Conservation (phyloP, 352 stramenopile species). For the Phytophthora multivora region DNA sequence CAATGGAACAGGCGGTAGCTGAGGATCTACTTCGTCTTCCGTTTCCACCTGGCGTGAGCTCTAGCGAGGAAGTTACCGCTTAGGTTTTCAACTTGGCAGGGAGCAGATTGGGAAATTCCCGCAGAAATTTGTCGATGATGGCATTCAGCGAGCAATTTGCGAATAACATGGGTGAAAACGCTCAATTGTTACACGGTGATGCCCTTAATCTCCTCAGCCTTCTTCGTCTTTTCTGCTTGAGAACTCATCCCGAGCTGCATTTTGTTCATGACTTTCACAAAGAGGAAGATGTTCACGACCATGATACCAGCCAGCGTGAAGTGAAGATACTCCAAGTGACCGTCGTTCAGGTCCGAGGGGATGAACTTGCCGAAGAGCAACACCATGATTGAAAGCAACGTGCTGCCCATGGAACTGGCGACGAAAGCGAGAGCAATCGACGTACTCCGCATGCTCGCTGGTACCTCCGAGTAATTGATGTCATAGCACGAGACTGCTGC, state of each 20-base stretch:
- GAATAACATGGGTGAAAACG: no score
- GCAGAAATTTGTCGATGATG: no score
- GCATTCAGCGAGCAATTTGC: no score
- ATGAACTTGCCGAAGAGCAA: constrained; percentile 67
- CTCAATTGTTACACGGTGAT: neutral
- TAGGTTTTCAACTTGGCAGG: constrained; percentile 5
- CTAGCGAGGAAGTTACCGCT: neutral
- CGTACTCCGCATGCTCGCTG: constrained; percentile 34
- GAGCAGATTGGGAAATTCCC: constrained; percentile 11
- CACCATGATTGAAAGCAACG: constrained; percentile 58
- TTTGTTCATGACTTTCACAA: constrained; percentile 36
- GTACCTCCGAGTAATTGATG: constrained; percentile 47
- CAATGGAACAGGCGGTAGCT: constrained; percentile 26
- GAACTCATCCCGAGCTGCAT: constrained; percentile 37
- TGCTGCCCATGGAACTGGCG: constrained; percentile 54
- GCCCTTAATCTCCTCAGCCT: neutral
- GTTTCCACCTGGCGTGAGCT: constrained; percentile 1
- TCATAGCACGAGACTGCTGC: constrained; percentile 45
- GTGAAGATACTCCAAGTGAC: constrained; percentile 46
- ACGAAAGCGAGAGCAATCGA: constrained; percentile 46
- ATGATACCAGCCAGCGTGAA: constrained; percentile 39
- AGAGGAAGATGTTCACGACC: constrained; percentile 39
- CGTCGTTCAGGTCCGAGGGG: constrained; percentile 27
- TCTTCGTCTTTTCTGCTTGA: neutral
- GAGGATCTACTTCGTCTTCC: constrained; percentile 29